Conservation (phyloP, 139 green algal genomes). For the Coelastrella sp. region DNA sequence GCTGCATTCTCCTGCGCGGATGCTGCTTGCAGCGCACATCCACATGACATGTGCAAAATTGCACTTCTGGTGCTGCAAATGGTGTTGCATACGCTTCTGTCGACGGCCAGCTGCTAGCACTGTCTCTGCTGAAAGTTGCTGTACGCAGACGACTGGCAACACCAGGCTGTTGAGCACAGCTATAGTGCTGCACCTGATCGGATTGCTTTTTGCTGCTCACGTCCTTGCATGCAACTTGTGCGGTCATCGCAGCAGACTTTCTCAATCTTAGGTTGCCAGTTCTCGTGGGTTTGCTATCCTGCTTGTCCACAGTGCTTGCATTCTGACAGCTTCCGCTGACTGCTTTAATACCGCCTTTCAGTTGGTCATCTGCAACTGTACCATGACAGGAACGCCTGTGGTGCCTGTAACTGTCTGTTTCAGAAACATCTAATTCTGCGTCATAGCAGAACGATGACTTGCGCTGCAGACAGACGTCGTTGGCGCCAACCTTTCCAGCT, state of each 20-base stretch:
- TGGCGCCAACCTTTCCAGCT: too few species aligned
- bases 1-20: neutral
- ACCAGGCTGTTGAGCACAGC: neutral
- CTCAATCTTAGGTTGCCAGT: too few species aligned
- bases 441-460: too few species aligned
- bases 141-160: neutral
- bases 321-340: neutral
- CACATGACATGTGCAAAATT: conserved; percentile 3
- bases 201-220: neutral
- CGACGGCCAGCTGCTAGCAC: too few species aligned
- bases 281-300: too few species aligned
- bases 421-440: too few species aligned
- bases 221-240: neutral
- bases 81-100: neutral
- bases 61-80: conserved; percentile 22
- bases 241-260: too few species aligned
- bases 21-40: neutral
- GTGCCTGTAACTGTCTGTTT: too few species aligned
- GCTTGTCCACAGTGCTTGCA: neutral
- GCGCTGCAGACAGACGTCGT: too few species aligned
- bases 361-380: neutral
- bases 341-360: neutral
- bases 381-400: neutral
- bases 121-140: neutral
- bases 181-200: too few species aligned